Evolutionary conservation across 2,329 filamentous ascomycete species (phyloP), one percentile per base, ranked within the genome.

Genomic region (Macroventuria anomochaeta): DNA sequence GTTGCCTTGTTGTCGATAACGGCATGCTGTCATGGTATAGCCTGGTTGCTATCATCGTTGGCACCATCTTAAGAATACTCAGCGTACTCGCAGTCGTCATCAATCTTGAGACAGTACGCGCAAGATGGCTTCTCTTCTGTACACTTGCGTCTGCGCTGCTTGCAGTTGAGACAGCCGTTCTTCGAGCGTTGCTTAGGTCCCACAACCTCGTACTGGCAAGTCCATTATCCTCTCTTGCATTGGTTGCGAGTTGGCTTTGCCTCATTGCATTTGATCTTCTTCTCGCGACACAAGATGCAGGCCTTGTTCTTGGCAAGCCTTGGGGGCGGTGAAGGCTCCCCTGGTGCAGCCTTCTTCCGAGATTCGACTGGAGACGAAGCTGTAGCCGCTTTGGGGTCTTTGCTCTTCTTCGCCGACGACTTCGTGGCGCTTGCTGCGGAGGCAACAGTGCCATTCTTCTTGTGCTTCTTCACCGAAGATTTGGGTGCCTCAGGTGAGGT

Each of bases 191-290:
- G 67, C 25, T 57, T 64, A 4, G 43, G 42, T 15, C 36, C 53
- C 1, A 33, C 15, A 11, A 57, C 32, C 29, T 63, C 55, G 36
- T 70, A 74, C n/a, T 70, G 64, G 40, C 67, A 72, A 8, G 62
- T 59, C 65, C 67, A 70, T 3, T 70, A 42, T 1, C 64, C 67
- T 47, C 64, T 56, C 11, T 41, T 57, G 48, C 70, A 73, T 38
- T 73, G 65, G 36, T 68, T 66, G 55, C 70, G 72, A n/a, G 44
- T 53, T 3, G 69, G 68, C 31, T 64, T 68, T 10, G 56, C 62
- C 52, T 67, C 59, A 29, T 72, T 62, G 42, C 69, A 73, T 39
- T 69, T 70, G 54, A 72, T 68, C 20, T 66, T 67, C 49, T 67
- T 69, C 43, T 71, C 64, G 20, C 61, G 49, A 34, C 62, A 67